These are phyloP conservation scores for Rhodotorula graminis DNA, from an alignment of 768 basidiomycete genomes.

Conservation along the genomic window DNA sequence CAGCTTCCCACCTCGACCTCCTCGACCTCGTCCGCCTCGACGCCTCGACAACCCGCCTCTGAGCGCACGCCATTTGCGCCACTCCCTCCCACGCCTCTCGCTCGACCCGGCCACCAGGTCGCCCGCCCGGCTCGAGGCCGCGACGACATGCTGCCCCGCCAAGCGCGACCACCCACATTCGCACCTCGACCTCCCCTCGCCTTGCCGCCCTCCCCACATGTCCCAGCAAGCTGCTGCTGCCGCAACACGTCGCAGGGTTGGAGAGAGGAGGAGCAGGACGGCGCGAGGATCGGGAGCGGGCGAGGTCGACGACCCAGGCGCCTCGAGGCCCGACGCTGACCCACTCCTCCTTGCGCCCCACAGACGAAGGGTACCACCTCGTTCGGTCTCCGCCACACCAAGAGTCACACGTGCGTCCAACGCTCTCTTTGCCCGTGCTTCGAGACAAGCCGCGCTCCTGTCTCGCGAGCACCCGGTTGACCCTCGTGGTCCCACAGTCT, in stretches of 20 bases:
- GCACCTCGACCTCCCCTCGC: background rate
- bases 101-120: background rate
- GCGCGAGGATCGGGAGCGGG: background rate
- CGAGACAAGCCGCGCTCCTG: background rate
- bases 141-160: too few relatives aligned
- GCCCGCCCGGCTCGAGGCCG: background rate
- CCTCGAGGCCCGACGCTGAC: background rate
- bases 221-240: background rate
- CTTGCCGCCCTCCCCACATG: background rate
- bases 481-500: slow-evolving; percentile 69
- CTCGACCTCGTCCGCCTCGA: background rate
- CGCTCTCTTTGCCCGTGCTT: too few relatives aligned
- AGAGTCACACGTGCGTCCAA: slow-evolving; percentile 36
- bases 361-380: slow-evolving; percentile 42
- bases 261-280: too few relatives aligned
- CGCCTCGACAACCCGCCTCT: background rate
- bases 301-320: background rate
- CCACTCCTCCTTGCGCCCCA: background rate
- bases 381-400: slow-evolving; percentile 46
- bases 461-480: background rate
- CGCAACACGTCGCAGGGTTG: too few relatives aligned
- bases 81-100: too few relatives aligned
- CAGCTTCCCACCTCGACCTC: background rate
- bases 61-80: background rate
- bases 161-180: background rate